Percentiles rank a stretch among this genome's conserved stretches.
phyloP scores from a whole-genome alignment of 805 yeast species.

The Schwanniomyces occidentalis region DNA sequence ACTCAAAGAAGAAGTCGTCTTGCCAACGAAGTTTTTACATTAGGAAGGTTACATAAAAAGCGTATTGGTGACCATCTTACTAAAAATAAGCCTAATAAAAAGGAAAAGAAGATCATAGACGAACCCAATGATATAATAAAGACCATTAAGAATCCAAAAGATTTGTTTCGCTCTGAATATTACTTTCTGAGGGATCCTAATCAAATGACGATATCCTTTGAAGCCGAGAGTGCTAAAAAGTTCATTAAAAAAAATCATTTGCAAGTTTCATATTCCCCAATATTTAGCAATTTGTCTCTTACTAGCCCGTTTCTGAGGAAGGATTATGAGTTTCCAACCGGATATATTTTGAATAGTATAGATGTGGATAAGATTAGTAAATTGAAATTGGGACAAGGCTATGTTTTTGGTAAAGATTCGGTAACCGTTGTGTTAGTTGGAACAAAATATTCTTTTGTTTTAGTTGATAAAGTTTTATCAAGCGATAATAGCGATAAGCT shows the following conservation, averaged over 20 bases:
- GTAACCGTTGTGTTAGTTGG: conserved; percentile 17
- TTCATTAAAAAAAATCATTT: conserved; percentile 3
- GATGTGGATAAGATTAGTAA: conserved; percentile 16
- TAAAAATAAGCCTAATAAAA: background rate
- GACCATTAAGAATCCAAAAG: conserved; percentile 3
- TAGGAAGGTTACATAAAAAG: background rate
- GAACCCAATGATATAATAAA: background rate
- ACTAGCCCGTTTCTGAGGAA: background rate
- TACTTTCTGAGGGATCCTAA: conserved; percentile 27
- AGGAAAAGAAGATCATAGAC: background rate
- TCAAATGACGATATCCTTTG: conserved; percentile 30
- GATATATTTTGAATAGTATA: conserved; percentile 13
- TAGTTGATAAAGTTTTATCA: conserved; percentile 24
- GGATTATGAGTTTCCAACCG: conserved; percentile 8
- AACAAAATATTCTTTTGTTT: conserved; percentile 21
- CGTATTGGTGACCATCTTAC: background rate
- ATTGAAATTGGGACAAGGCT: conserved; percentile 17
- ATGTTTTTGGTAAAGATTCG: conserved; percentile 12
- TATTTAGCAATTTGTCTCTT: background rate
- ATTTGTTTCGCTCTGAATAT: conserved; percentile 10
- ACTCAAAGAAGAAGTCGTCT: no score
- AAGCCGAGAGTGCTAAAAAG: conserved; percentile 31
- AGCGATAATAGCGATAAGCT: conserved; percentile 13
- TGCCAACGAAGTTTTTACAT: no score
- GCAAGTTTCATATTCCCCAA: background rate